Base-by-base conservation (phyloP, 1,284 basidiomycete genomes). In the Lentinula novae-zelandiae region DNA sequence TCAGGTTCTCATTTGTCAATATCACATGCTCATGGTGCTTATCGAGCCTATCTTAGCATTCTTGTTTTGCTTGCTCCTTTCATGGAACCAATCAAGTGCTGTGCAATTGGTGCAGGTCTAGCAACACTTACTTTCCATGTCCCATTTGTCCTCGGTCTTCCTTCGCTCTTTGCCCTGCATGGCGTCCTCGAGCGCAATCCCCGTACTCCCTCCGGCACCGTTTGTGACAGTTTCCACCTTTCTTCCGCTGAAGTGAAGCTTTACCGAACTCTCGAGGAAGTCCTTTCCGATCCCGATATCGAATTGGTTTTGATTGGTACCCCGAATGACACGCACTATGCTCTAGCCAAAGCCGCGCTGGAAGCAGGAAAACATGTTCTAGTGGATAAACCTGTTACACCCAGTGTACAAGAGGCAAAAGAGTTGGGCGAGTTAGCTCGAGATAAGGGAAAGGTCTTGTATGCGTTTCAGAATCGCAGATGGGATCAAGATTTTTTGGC, bases 401-500 rank as follows among this genome's bases (percentile, higher is more conserved):
- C 89, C 0, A 89, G 86, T 0, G 77, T 77, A 4, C 73, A 74
- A 17, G 81, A 95, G 71, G 91, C 90, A 1, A 76, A 75, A 63
- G 86, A 91, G 64, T 82, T 95, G 36, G 83, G 82, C 39, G 73
- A 73, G 10, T 74, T 95, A 52, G 92, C 93, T 1, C 81, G 79
- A 67, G 73, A 78, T 12, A 90, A 90, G 67, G 78, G 80, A 34
- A 76, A 90, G 49, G 79, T 93, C 36, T 74, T 94, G 44, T 90
- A 89, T 66, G 82, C 84, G 2, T 93, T 86, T 74, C 92, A 95
- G 72, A 95, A 95, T 73, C 80, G 91, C 56, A 81, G 91, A 65
- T 93, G 87, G 85, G 90, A 93, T 72, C 85, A 87, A 1, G 93
- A 96, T 70, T 94, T 89, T 74, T 76, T 93, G 58, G 85, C 92